Conservation (phyloP, 345 rosid genomes). For the Salix caprea region DNA sequence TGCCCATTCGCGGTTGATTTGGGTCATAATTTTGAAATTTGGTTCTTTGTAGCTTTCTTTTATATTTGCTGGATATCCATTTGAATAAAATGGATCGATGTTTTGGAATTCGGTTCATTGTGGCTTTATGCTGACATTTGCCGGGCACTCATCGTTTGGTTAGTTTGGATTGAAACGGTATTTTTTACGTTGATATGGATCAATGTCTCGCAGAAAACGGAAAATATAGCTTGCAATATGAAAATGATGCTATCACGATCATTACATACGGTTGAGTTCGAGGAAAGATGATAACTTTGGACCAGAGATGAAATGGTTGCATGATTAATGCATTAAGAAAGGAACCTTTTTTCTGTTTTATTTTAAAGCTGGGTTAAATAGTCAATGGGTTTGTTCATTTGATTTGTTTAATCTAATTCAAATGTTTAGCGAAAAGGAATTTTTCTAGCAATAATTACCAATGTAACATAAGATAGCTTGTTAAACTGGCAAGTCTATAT, state of each 20-base stretch:
- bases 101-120: not conserved
- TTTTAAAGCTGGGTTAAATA: not conserved
- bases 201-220: constrained; percentile 3
- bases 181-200: constrained; percentile 3
- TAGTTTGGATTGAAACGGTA: not conserved
- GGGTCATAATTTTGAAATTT: not conserved
- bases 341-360: not conserved
- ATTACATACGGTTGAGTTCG: not conserved
- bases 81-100: not conserved
- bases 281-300: too few relatives aligned
- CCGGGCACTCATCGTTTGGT: not conserved
- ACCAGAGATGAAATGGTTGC: not conserved
- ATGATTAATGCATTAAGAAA: not conserved
- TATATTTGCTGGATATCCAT: not conserved
- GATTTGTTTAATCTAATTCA: not conserved
- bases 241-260: not conserved
- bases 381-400: not conserved
- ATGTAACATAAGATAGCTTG: not conserved
- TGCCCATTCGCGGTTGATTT: not conserved
- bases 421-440: not conserved
- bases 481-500: not conserved
- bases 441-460: not conserved
- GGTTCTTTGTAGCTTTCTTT: not conserved
- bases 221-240: not conserved
- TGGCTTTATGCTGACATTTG: not conserved